Percentiles rank a stretch among this genome's conserved stretches.
Evolutionary conservation across 371 early-diverging fungal species (phyloP).

Genomic region (Massospora cicadina): DNA sequence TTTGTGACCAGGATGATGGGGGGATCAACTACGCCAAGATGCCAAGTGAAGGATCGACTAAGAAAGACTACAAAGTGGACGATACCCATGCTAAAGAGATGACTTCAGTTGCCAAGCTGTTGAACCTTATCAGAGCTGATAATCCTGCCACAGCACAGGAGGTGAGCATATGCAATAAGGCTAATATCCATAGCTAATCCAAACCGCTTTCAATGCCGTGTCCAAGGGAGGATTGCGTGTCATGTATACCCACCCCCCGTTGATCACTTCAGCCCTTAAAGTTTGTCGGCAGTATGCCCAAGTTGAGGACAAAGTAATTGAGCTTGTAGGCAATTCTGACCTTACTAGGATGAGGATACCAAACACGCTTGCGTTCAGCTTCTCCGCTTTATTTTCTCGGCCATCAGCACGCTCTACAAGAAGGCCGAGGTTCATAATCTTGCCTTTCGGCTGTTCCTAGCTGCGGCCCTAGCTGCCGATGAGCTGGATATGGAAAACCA

Average conservation of each 20-base stretch:
- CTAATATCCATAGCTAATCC: neutral
- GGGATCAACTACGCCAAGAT: slow-evolving; percentile 12
- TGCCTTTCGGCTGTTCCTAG: slow-evolving; percentile 53
- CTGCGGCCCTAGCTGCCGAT: slow-evolving; percentile 66
- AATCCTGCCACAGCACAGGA: slow-evolving; percentile 54
- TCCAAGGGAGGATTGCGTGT: slow-evolving; percentile 64
- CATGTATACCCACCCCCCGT: slow-evolving; percentile 68
- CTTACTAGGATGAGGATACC: slow-evolving; percentile 32
- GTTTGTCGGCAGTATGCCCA: slow-evolving; percentile 38
- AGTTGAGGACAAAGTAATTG: slow-evolving; percentile 22
- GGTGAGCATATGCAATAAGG: slow-evolving; percentile 18
- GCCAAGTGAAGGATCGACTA: slow-evolving; percentile 15
- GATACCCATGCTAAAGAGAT: slow-evolving; percentile 71
- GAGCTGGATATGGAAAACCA: slow-evolving; percentile 67
- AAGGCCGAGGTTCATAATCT: slow-evolving; percentile 49
- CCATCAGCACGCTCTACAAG: slow-evolving; percentile 42
- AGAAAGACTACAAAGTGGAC: slow-evolving; percentile 30
- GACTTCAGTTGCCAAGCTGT: slow-evolving; percentile 58
- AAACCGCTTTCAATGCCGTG: neutral
- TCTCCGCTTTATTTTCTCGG: slow-evolving; percentile 57
- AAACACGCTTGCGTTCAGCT: slow-evolving; percentile 38
- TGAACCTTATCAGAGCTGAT: slow-evolving; percentile 54
- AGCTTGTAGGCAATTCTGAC: neutral
- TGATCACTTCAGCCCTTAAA: slow-evolving; percentile 51
- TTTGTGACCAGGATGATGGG: slow-evolving; percentile 54